Base-by-base conservation (phyloP, 75 land plant species). In the Pinus taeda region DNA sequence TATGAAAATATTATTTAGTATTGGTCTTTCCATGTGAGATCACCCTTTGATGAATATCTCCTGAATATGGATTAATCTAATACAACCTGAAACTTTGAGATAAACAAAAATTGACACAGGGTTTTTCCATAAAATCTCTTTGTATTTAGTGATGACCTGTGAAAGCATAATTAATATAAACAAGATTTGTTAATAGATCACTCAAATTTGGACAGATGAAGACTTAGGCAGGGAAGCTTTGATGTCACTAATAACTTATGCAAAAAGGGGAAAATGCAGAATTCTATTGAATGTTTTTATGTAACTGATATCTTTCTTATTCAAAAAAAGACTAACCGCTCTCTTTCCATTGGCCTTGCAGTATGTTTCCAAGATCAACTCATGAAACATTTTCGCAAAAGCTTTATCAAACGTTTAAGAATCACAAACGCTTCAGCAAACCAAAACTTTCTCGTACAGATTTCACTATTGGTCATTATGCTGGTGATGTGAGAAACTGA, bases 351-450 rank as follows among this genome's bases (percentile, higher is more conserved):
- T 65, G 30, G 55, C 29, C 55, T 81, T 83, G 88, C 79, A 97
- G 99, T 69, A 93, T 97, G 98, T 93, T 97, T 79, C 99, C 99
- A 49, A 93, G 93, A 80, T 93, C 99, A 77, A 97, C 98, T 6
- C 93, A 97, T 87, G 99, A 95, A 85, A 97, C 99, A 49, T 97
- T 97, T 83, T 92, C 99, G 3, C 88, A 89, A 30, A 97, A 97
- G 86, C 83, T 97, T 63, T 97, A 95, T 74, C 93, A 92, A 79
- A 93, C 93, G 63, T 97, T 86, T 77, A 95, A 91, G 78, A 87
- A 86, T 71, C 90, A 97, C 75, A 95, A 93, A 58, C 88, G 99
- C 21, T 91, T 97, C 81, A 95, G 84, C 90, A 97, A 95, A 85
- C 99, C 99, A 73, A 97, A 97, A 81, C 85, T 94, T 65, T 80